Base-by-base conservation (phyloP, 768 basidiomycete species). In the Mycena latifolia region DNA sequence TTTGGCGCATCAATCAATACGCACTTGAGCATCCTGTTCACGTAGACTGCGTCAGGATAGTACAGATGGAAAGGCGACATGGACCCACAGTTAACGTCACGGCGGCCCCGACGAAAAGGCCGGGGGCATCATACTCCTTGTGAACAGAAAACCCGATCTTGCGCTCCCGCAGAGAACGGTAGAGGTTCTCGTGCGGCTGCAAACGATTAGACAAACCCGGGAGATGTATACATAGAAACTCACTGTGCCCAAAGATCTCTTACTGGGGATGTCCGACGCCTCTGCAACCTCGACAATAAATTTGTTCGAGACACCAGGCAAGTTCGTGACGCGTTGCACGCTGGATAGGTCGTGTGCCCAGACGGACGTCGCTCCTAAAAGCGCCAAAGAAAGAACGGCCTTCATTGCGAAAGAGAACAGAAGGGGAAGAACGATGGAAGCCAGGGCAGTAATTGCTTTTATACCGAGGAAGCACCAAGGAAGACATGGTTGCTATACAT, bases 41-140 rank as follows among this genome's bases (percentile, higher is more conserved):
- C 5, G 39, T 28, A 43, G 29, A 53, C 51, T n/a, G 47, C n/a
- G n/a, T 56, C 9, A 46, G 41, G 58, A 11, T 22, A 39, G 28
- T 22, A 24, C 39, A 31, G 27, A 52, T 2, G 29, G 24, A 22
- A 39, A 48, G 27, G 56, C 63, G 50, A 51, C 14, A 54, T 62
- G 18, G 8, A 79, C 80, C 66, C 59, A 84, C 85, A 39, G 76
- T 72, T 37, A 91, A 69, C 22, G 82, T 82, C 54, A 91, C 69
- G 41, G 86, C 80, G 29, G 86, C 89, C 6, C 90, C 90, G 29
- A 87, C 77, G 71, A 92, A 90, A 15, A 92, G 64, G 0, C 82
- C 85, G 5, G 79, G 76, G 0, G 81, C 70, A 57, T 89, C 80
- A 77, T 82, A 92, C 67, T 86, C 86, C 67, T 80, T 84, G 56